These are phyloP conservation scores for Ogataea sp. DNA, from an alignment of 805 yeast genomes.

Conservation along the genomic window DNA sequence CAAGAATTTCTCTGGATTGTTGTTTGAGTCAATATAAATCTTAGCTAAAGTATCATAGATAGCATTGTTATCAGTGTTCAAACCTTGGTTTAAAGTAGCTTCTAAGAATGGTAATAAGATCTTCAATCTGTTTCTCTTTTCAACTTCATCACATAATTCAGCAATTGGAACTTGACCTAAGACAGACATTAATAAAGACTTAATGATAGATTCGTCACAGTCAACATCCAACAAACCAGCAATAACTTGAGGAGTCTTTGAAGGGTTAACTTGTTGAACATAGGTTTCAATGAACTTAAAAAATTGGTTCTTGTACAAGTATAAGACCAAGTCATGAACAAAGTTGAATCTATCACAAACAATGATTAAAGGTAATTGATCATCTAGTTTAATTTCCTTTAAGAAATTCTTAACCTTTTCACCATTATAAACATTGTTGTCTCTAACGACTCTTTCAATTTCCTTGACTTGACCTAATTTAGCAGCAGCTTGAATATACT, in stretches of 20 bases:
- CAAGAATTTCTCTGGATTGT: constrained; percentile 94
- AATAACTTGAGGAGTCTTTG: constrained; percentile 92
- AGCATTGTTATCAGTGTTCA: constrained; percentile 80
- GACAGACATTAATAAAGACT: constrained; percentile 72
- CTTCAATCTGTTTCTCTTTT: constrained; percentile 91
- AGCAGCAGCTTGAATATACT: constrained; percentile 93
- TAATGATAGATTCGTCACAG: constrained; percentile 86
- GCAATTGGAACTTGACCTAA: constrained; percentile 91
- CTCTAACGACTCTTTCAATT: constrained; percentile 92
- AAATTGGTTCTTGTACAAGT: constrained; percentile 90
- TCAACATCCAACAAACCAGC: constrained; percentile 96
- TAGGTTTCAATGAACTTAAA: constrained; percentile 96
- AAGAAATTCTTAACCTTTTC: constrained; percentile 96
- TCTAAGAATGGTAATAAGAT: constrained; percentile 89
- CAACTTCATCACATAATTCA: constrained; percentile 88
- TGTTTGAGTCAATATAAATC: constrained; percentile 95
- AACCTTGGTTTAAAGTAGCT: constrained; percentile 74
- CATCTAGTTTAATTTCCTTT: constrained; percentile 89
- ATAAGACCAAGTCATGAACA: constrained; percentile 89
- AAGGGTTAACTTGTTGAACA: constrained; percentile 95
- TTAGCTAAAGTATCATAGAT: constrained; percentile 93
- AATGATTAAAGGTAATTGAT: constrained; percentile 92
- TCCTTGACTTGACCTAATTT: constrained; percentile 84
- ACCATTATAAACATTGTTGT: constrained; percentile 89
- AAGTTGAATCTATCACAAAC: constrained; percentile 90